Evolutionary conservation across 2,329 filamentous ascomycete species (phyloP).

Genomic region (Verticillium klebahnii): DNA sequence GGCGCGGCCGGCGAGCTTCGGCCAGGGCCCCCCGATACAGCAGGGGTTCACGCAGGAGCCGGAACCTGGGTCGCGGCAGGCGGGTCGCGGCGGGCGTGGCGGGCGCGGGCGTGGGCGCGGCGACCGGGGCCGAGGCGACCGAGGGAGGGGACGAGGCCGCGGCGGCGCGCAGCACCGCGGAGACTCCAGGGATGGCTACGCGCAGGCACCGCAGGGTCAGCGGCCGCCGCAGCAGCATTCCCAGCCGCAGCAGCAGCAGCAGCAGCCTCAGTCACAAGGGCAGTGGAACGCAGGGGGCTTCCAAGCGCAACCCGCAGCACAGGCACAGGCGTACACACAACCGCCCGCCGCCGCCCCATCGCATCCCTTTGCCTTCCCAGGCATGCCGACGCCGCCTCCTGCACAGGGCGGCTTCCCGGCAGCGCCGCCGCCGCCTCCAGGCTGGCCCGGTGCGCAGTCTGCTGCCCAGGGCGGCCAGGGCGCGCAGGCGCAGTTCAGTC

Average conservation of each 20-base stretch:
- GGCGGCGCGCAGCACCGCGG: constrained; percentile 26
- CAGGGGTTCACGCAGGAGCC: constrained; percentile 39
- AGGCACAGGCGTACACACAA: neutral
- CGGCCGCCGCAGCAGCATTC: constrained; percentile 29
- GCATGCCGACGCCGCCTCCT: constrained; percentile 31
- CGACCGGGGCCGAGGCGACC: constrained; percentile 31
- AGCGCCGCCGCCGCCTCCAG: constrained; percentile 37
- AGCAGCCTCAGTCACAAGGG: constrained; percentile 16
- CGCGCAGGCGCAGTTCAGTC: constrained; percentile 48
- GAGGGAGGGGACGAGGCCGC: constrained; percentile 28
- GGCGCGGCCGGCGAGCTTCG: constrained; percentile 61
- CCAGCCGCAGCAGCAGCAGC: constrained; percentile 15
- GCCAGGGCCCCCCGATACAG: constrained; percentile 40
- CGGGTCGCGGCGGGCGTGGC: constrained; percentile 34
- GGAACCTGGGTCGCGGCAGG: constrained; percentile 20
- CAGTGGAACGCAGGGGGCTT: neutral
- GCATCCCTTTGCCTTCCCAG: constrained; percentile 35
- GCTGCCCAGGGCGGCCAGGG: constrained; percentile 15
- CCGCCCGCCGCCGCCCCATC: constrained; percentile 11
- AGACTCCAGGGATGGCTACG: constrained; percentile 34
- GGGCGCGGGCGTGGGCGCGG: constrained; percentile 38
- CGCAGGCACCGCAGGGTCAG: constrained; percentile 15
- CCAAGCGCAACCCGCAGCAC: neutral
- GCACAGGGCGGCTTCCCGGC: constrained; percentile 25
- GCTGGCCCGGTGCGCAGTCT: constrained; percentile 24